phyloP scores from a whole-genome alignment of 2,329 filamentous ascomycete genomes.

The Fonsecaea multimorphosa region DNA sequence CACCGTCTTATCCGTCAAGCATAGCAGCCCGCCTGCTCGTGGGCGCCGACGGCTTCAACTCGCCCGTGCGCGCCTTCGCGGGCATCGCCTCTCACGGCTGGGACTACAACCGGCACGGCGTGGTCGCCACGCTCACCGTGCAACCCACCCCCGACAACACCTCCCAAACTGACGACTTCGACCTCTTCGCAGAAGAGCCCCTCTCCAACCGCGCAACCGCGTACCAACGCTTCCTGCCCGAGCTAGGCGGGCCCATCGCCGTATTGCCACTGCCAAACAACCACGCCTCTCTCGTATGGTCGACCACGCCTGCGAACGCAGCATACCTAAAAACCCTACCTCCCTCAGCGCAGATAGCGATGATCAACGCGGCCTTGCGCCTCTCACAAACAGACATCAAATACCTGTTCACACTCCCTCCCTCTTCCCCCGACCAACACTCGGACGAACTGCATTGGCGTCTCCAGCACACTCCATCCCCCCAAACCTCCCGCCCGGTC shows the following conservation, averaged over 20 bases:
- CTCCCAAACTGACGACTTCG: constrained; percentile 44
- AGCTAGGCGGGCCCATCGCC: constrained; percentile 77
- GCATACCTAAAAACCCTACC: constrained; percentile 77
- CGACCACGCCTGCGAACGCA: constrained; percentile 81
- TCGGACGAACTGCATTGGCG: constrained; percentile 77
- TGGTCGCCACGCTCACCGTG: constrained; percentile 85
- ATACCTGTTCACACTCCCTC: constrained; percentile 74
- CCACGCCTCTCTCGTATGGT: constrained; percentile 89
- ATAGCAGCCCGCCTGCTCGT: constrained; percentile 84
- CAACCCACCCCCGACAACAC: constrained; percentile 50
- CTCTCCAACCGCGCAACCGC: constrained; percentile 61
- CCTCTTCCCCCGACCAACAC: constrained; percentile 39
- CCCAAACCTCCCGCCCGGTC: constrained; percentile 59
- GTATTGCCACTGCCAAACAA: constrained; percentile 87
- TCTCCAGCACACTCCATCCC: constrained; percentile 68
- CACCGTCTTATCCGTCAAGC: constrained; percentile 44
- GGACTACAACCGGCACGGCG: constrained; percentile 89
- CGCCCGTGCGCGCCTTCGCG: constrained; percentile 87
- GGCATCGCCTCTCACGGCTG: constrained; percentile 85
- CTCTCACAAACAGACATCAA: constrained; percentile 77
- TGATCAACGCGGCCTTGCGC: constrained; percentile 93
- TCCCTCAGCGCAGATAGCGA: constrained; percentile 74
- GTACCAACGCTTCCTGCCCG: constrained; percentile 93
- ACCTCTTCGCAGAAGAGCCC: constrained; percentile 43
- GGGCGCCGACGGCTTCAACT: constrained; percentile 93